Evolutionary conservation across 1,284 basidiomycete species (phyloP), one percentile per base, ranked within the genome.

Genomic region (Sanghuangporus weigelae): DNA sequence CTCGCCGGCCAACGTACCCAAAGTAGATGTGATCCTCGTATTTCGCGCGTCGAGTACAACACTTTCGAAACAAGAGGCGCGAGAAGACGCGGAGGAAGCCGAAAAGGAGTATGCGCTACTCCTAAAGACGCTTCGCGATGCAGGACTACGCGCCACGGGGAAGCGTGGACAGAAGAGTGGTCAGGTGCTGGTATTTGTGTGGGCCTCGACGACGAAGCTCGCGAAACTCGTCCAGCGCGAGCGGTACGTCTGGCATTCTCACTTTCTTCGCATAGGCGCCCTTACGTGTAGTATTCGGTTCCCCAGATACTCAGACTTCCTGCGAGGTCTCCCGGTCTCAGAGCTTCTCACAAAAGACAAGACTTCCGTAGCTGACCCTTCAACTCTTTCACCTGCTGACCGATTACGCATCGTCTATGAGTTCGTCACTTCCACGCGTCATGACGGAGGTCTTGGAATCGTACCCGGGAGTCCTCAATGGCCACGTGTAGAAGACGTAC

Each of bases 381-480:
- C 75, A 1, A 76, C 82, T 0, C 75, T 92, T 36, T 83, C 84
- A 0, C 81, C 89, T 6, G 85, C 91, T 1, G 90, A 93, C 68
- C 84, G 88, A 44, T 77, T 96, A 35, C 86, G 94, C n/a, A 83
- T 95, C 23, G 80, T 96, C 0, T 81, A 95, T 71, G 76, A 82
- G 26, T 90, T 90, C 68, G 79, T 98, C 62, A 89, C 91, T 0
- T 85, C 89, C 2, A 84, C 84, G 0, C 77, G 79, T 0, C 70
- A 79, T 10, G 92, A 94, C 64, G 88, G 90, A 12, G 92, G 93
- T 2, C 82, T 95, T 1, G 93, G 90, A 1, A 85, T 96, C 60
- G 84, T 85, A 7, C 88, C 91, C 0, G 84, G 82, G 16, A 78
- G 84, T 23, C 76, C 81, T 23, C 81, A 86, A 57, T 96, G 93